Percentiles rank a stretch among this genome's conserved stretches.
These are phyloP conservation scores for Fusarium globosum DNA, from an alignment of 2,329 filamentous ascomycete species.

Conservation along the genomic window DNA sequence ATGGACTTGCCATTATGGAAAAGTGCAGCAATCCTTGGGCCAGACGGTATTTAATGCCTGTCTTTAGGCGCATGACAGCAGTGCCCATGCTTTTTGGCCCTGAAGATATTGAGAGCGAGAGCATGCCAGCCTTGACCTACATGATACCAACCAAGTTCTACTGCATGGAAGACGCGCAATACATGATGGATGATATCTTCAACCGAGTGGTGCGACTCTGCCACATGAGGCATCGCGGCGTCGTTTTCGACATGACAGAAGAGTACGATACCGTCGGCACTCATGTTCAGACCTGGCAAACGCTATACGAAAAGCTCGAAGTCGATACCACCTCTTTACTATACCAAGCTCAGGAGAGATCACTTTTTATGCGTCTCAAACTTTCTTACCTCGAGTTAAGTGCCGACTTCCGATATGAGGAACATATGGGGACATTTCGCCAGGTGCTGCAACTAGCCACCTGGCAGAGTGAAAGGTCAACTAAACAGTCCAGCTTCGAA, in stretches of 20 bases:
- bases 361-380: neutral
- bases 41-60: constrained; percentile 2
- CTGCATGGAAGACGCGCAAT: constrained; percentile 1
- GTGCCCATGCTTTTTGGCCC: constrained; percentile 14
- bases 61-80: constrained; percentile 6
- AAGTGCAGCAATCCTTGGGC: neutral
- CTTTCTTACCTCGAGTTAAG: neutral
- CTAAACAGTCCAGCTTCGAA: neutral
- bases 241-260: neutral
- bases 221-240: neutral
- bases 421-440: neutral
- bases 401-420: neutral
- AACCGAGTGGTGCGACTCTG: neutral
- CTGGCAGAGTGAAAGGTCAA: neutral
- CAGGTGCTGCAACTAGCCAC: neutral
- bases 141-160: neutral
- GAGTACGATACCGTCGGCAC: neutral
- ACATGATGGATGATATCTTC: constrained; percentile 16
- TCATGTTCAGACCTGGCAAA: neutral
- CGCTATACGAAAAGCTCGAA: neutral
- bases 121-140: neutral
- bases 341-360: neutral
- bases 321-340: neutral
- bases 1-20: constrained; percentile 2
- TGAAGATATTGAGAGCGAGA: neutral